phyloP scores from a whole-genome alignment of 2,329 filamentous ascomycete species.

The Fusarium multiceps region DNA sequence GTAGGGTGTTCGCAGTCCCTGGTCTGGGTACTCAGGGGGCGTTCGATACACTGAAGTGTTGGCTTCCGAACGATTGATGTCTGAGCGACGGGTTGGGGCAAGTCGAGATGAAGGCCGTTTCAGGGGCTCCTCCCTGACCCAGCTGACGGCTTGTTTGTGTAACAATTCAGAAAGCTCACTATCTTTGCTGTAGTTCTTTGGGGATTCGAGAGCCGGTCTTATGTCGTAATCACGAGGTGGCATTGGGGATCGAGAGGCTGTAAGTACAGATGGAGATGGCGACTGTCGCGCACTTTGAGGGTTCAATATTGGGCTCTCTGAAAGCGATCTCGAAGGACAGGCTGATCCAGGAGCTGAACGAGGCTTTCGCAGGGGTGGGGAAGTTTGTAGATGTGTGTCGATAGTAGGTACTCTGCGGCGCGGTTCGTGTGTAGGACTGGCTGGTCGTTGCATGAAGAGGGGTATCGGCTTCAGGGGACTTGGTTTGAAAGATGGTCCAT shows the following conservation, averaged over 20 bases:
- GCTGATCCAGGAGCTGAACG: constrained; percentile 12
- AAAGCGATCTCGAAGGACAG: constrained; percentile 4
- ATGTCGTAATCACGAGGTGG: constrained; percentile 4
- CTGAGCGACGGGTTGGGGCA: constrained; percentile 33
- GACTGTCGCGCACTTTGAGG: not conserved
- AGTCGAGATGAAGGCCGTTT: constrained; percentile 54
- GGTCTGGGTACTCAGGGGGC: constrained; percentile 46
- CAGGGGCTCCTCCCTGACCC: constrained; percentile 54
- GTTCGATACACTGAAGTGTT: constrained; percentile 47
- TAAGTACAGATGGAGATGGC: constrained; percentile 1
- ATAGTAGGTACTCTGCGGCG: constrained; percentile 17
- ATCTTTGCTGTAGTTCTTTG: constrained; percentile 4
- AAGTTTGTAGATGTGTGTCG: constrained; percentile 29
- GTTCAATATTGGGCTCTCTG: not conserved
- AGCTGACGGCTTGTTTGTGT: constrained; percentile 32
- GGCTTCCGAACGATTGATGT: constrained; percentile 34
- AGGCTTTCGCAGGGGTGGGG: constrained; percentile 10
- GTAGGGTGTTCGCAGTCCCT: constrained; percentile 22
- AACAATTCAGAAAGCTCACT: constrained; percentile 14
- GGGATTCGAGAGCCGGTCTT: not conserved
- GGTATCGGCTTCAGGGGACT: constrained; percentile 64
- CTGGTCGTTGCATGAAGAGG: constrained; percentile 55
- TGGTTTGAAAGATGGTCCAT: constrained; percentile 59
- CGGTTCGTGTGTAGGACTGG: constrained; percentile 24
- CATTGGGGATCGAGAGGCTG: not conserved